Evolutionary conservation across 768 basidiomycete genomes (phyloP), one percentile per base, ranked within the genome.

Genomic region (Mycena sanguinolenta): DNA sequence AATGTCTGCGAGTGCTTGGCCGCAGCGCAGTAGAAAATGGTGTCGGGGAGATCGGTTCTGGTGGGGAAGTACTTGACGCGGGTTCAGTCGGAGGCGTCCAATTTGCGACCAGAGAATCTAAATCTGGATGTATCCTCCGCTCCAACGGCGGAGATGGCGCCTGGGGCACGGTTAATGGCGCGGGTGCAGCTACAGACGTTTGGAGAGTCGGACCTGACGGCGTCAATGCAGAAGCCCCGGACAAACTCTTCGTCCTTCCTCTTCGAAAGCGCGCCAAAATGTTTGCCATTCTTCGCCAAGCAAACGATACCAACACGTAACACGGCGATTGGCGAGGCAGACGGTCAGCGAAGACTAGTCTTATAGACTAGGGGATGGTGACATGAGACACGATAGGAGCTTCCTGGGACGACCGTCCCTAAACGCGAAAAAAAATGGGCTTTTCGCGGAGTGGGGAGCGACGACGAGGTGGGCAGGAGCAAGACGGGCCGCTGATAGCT

Each of bases 91-190:
- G 55, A 49, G 64, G 64, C 9, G 55, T 65, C 67, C 68, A 73
- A 60, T 70, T 58, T 50, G 72, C 69, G 38, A 73, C 72, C 25
- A 73, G 54, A 3, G 72, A 63, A 53, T 73, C 69, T 23, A 73
- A 39, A 44, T 73, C 72, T 1, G 72, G 72, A 57, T 70, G 69
- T 49, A 73, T 73, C 63, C 58, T 63, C 32, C 65, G 42, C 44
- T 73, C 72, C 42, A 73, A 42, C 17, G 67, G 61, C 30, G 64
- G 10, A 13, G 28, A 25, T 32, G 58, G 38, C 50, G 21, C 50
- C 36, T 39, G 46, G 7, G 55, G 4, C 9, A 12, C 32, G 59
- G 21, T 19, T 4, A 30, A 61, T 25, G 39, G 54, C 4, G 27
- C 16, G 28, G 71, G 53, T 46, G 58, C 28, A 4, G 67, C 16